Base-by-base conservation (phyloP, 2,329 filamentous ascomycete genomes). In the Drechmeria coniospora region DNA sequence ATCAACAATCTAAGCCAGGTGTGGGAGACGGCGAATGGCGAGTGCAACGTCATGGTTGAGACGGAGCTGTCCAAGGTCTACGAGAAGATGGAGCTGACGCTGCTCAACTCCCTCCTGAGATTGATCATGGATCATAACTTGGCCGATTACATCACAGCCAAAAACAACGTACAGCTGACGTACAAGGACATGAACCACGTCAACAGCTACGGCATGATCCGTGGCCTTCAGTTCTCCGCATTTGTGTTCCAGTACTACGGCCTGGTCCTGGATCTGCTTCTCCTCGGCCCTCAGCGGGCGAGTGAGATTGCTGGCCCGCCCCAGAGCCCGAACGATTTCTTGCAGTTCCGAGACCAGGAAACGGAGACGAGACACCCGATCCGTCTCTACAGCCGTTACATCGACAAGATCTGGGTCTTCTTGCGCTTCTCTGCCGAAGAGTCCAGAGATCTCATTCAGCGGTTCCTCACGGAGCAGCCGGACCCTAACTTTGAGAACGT, bases 101-200 rank as follows among this genome's bases (percentile, higher is more conserved):
- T 98, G 32, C 70, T 98, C 41, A 98, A 98, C 57, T 81, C 87
- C 32, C 66, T 98, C 18, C 65, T 98, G 27, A 73, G 90, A 26
- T 59, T 98, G 39, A 94, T 98, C 51, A 98, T 98, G 92, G 92
- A 98, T 45, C 90, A 98, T 65, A 98, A 98, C 51, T 58, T 98
- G 58, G 90, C 90, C 5, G 92, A 98, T 53, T 98, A 98, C 57
- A 98, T 98, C 47, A 94, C 87, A 1, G 84, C 87, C 21, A 98
- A 98, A 70, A 98, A 98, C 64, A 98, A 98, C 47, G 90, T 98
- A 9, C 87, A 94, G 51, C 69, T 98, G 36, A 94, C 92, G 36
- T 98, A 98, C 65, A 98, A 98, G 61, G 90, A 98, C 44, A 98
- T 98, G 90, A 95, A 94, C 48, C 90, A 98, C 47, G 90, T 92